Base-by-base conservation (phyloP, 306 rosid genomes). In the Nissolia schottii region DNA sequence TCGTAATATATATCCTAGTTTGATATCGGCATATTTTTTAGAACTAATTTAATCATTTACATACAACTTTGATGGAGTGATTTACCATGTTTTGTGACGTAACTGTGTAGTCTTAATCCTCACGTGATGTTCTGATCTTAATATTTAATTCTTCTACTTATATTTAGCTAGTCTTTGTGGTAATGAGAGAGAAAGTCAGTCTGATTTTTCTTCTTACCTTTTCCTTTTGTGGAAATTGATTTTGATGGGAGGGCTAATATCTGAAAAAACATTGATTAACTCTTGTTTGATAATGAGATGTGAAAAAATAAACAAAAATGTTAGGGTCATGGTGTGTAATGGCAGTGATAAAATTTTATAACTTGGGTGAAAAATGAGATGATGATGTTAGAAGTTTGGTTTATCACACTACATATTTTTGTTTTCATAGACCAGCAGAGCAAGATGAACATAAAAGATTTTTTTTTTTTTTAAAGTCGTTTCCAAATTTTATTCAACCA, bases 61-160 rank as follows among this genome's bases (percentile, higher is more conserved):
- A n/a, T n/a, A n/a, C 66, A 77, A 64, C 28, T 64, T 54, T 58
- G 13, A 43, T 59, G 77, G 40, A 25, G 45, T 2, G 19, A 20
- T 53, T 53, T 27, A 60, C 66, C 24, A 15, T 50, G 38, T 46
- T 16, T 76, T 31, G 62, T 67, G 85, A 78, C 77, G 70, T 38
- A 70, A 77, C n/a, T 15, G 80, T 55, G 67, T 64, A 57, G 77
- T 81, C 67, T 24, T 82, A n/a, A n/a, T n/a, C n/a, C 80, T 78
- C 85, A 86, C 77, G 87, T 82, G 91, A 82, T 22, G 45, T 75
- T 40, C 59, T 25, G 81, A 63, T 71, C 74, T 70, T 67, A 65
- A 70, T 66, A 54, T 64, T 66, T n/a, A 67, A 28, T 72, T 79
- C 76, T 35, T 49, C 37, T 37, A n/a, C 65, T 51, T 64, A 48